Conservation (phyloP, 306 rosid species). For the Begonia fuchsioides region DNA sequence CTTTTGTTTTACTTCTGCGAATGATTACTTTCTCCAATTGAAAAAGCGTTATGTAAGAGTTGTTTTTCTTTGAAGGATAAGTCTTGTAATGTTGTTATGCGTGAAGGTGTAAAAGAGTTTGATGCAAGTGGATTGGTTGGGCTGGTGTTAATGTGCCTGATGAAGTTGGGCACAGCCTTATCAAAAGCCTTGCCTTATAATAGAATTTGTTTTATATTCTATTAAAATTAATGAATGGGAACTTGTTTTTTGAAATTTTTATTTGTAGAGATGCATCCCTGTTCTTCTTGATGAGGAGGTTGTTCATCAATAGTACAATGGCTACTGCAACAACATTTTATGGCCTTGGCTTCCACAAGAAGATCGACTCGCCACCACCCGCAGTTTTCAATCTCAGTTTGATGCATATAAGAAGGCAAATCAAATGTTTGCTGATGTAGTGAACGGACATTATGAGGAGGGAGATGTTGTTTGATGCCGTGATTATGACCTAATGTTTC, state of each 20-base stretch:
- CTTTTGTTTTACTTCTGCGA: neutral
- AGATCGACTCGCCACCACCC: conserved; percentile 90
- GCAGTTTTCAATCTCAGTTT: conserved; percentile 85
- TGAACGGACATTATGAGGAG: conserved; percentile 66
- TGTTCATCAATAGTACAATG: conserved; percentile 90
- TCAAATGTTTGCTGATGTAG: conserved; percentile 88
- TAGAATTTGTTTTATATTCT: too few species aligned
- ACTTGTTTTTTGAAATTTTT: neutral
- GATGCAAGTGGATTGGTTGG: conserved; percentile 99
- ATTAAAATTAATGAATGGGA: too few species aligned
- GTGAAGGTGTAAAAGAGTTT: conserved; percentile 90
- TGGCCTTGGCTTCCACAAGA: conserved; percentile 99
- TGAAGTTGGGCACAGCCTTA: conserved; percentile 60
- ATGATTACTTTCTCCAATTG: too few species aligned
- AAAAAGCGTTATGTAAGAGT: neutral
- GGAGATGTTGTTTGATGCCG: conserved; percentile 98
- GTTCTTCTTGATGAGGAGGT: conserved; percentile 87
- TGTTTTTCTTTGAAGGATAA: conserved; percentile 11
- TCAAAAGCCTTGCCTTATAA: conserved; percentile 54
- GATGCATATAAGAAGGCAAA: conserved; percentile 91
- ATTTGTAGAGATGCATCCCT: conserved; percentile 77
- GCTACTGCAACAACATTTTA: conserved; percentile 91
- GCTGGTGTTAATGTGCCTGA: conserved; percentile 93
- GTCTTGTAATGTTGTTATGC: conserved; percentile 18
- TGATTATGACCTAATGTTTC: conserved; percentile 94